phyloP scores from a whole-genome alignment of 2,329 filamentous ascomycete genomes.

The Aureobasidium sp. region DNA sequence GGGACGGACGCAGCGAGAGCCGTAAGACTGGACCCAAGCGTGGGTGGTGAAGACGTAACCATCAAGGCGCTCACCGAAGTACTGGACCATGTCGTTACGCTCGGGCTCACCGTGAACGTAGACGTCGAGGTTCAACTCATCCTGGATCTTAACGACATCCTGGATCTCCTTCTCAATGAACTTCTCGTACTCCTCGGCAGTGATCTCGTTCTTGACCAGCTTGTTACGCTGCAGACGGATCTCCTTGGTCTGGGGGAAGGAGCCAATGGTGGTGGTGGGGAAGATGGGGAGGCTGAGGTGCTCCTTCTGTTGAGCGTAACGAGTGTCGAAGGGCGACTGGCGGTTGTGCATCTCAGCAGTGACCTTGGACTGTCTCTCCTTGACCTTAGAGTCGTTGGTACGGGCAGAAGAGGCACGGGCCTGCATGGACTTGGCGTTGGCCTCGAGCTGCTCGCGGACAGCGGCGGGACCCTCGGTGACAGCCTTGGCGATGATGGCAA shows the following conservation, averaged over 20 bases:
- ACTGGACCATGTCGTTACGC: conserved; percentile 99
- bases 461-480: conserved; percentile 85
- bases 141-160: conserved; percentile 91
- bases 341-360: conserved; percentile 81
- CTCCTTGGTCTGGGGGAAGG: conserved; percentile 98
- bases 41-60: conserved; percentile 99
- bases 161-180: conserved; percentile 99
- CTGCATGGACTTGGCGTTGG: conserved; percentile 91
- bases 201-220: conserved; percentile 98
- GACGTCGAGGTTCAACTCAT: conserved; percentile 95
- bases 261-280: conserved; percentile 98
- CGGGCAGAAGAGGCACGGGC: conserved; percentile 84
- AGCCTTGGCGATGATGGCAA: conserved; percentile 92
- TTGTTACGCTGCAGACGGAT: conserved; percentile 96
- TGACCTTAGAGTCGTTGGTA: conserved; percentile 96
- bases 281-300: conserved; percentile 91
- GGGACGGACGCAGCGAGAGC: conserved; percentile 94
- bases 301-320: conserved; percentile 83
- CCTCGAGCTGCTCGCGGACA: conserved; percentile 83
- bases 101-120: conserved; percentile 98
- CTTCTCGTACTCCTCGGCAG: conserved; percentile 84
- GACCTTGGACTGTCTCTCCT: conserved; percentile 89
- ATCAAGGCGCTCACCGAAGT: conserved; percentile 95
- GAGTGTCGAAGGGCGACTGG: conserved; percentile 77
- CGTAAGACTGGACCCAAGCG: conserved; percentile 98